These are phyloP conservation scores for Penicillium odoratum DNA, from an alignment of 495 filamentous ascomycete species.

Conservation along the genomic window DNA sequence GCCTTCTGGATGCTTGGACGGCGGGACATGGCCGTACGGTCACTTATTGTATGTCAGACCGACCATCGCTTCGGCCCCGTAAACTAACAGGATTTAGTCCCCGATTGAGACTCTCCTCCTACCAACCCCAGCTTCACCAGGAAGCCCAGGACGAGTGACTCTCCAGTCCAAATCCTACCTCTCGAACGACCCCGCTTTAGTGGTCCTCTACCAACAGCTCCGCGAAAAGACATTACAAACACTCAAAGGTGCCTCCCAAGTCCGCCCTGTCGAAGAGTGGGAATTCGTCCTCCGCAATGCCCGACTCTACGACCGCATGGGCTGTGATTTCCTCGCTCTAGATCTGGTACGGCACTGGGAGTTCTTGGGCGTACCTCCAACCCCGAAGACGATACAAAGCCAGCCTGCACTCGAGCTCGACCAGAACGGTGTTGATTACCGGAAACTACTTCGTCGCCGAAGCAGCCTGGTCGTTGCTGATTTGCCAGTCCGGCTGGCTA, in stretches of 20 bases:
- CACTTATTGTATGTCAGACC: conserved; percentile 58
- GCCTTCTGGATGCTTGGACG: conserved; percentile 90
- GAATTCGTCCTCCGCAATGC: conserved; percentile 88
- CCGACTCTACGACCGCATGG: conserved; percentile 89
- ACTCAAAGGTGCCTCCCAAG: conserved; percentile 76
- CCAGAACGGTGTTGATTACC: conserved; percentile 56
- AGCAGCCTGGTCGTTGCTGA: conserved; percentile 82
- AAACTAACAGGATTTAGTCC: conserved; percentile 50
- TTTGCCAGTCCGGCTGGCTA: conserved; percentile 47
- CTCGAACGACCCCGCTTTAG: conserved; percentile 83
- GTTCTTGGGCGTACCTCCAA: conserved; percentile 58
- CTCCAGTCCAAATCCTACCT: conserved; percentile 76
- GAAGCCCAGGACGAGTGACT: conserved; percentile 42
- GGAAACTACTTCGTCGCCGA: conserved; percentile 67
- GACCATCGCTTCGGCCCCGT: no score
- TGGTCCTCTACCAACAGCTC: conserved; percentile 84
- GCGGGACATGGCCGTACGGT: conserved; percentile 80
- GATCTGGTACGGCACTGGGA: conserved; percentile 84
- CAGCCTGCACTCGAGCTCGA: conserved; percentile 27
- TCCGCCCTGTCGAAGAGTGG: conserved; percentile 81
- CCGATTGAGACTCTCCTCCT: conserved; percentile 70
- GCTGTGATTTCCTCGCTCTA: conserved; percentile 88
- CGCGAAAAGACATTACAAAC: conserved; percentile 84
- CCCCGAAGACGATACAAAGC: conserved; percentile 24
- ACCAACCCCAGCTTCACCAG: conserved; percentile 46